Evolutionary conservation across 2,329 filamentous ascomycete genomes (phyloP).

Genomic region (Balansia obtecta): DNA sequence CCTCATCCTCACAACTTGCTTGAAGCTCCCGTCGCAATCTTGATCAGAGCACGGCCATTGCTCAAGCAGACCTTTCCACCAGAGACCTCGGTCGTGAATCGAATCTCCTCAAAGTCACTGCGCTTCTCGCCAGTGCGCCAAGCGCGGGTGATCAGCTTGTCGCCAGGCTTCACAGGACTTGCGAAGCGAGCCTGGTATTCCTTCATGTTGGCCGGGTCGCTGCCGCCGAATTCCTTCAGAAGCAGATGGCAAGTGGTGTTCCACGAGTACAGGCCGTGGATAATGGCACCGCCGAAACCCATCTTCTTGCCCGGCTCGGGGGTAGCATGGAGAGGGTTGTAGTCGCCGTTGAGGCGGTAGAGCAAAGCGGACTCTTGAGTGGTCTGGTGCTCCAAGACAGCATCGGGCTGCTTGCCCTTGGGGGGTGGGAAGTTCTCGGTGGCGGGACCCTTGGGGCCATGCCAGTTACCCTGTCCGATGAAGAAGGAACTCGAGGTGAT

Average conservation of each 20-base stretch:
- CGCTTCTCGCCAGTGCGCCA: constrained; percentile 62
- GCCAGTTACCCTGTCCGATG: constrained; percentile 71
- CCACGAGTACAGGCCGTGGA: constrained; percentile 83
- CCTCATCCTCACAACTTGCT: constrained; percentile 44
- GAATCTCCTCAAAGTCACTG: constrained; percentile 64
- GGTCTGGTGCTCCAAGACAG: constrained; percentile 57
- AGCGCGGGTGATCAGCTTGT: constrained; percentile 68
- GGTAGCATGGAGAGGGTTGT: constrained; percentile 84
- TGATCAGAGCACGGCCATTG: constrained; percentile 74
- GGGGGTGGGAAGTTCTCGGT: constrained; percentile 70
- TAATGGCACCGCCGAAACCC: constrained; percentile 82
- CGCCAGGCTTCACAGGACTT: constrained; percentile 69
- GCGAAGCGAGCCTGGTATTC: constrained; percentile 87
- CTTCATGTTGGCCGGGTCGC: constrained; percentile 68
- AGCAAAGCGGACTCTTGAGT: constrained; percentile 60
- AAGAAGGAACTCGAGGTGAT: constrained; percentile 64
- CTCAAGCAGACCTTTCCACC: constrained; percentile 76
- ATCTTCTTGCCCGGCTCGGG: constrained; percentile 77
- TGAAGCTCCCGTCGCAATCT: constrained; percentile 41
- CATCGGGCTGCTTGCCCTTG: constrained; percentile 60
- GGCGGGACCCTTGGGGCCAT: constrained; percentile 78
- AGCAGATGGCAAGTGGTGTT: constrained; percentile 67
- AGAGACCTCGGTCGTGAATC: constrained; percentile 67
- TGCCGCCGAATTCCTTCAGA: constrained; percentile 59
- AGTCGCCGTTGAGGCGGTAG: constrained; percentile 83